Evolutionary conservation across 2,329 filamentous ascomycete genomes (phyloP).

Genomic region (Fusarium solani-melongenae): DNA sequence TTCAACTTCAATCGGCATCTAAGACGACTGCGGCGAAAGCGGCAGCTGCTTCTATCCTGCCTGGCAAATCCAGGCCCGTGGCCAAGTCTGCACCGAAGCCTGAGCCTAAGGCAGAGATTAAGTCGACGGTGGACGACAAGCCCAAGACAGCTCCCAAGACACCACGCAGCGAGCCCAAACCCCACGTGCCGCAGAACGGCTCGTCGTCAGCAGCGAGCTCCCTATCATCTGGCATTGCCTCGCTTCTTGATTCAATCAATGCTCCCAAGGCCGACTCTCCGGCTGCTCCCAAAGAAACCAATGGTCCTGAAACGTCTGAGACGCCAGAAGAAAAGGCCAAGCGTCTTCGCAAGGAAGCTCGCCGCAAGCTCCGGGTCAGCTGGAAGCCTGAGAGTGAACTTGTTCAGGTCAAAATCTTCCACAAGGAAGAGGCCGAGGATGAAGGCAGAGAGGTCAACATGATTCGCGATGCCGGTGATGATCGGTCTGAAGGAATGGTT

Average conservation of each 20-base stretch:
- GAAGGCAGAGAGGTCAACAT: constrained; percentile 74
- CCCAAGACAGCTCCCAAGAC: constrained; percentile 44
- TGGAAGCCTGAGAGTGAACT: constrained; percentile 77
- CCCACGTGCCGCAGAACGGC: constrained; percentile 43
- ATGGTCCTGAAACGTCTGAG: constrained; percentile 65
- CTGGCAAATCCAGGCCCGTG: constrained; percentile 60
- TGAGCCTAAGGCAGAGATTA: constrained; percentile 43
- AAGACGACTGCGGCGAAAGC: constrained; percentile 48
- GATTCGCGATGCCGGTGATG: constrained; percentile 77
- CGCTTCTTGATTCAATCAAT: constrained; percentile 63
- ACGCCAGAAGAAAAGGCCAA: constrained; percentile 75
- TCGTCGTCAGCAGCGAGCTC: constrained; percentile 47
- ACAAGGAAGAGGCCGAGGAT: constrained; percentile 78
- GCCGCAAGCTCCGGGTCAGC: constrained; percentile 75
- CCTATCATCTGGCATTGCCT: constrained; percentile 61
- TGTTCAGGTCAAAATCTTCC: constrained; percentile 75
- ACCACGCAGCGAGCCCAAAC: constrained; percentile 46
- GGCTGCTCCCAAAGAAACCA: constrained; percentile 63
- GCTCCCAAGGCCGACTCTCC: constrained; percentile 54
- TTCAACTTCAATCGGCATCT: constrained; percentile 44
- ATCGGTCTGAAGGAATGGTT: constrained; percentile 78
- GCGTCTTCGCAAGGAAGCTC: constrained; percentile 77
- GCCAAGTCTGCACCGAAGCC: constrained; percentile 56
- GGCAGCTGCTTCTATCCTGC: constrained; percentile 52
- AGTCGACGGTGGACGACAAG: constrained; percentile 47